phyloP scores from a whole-genome alignment of 768 basidiomycete genomes.

The Trametes punicea region DNA sequence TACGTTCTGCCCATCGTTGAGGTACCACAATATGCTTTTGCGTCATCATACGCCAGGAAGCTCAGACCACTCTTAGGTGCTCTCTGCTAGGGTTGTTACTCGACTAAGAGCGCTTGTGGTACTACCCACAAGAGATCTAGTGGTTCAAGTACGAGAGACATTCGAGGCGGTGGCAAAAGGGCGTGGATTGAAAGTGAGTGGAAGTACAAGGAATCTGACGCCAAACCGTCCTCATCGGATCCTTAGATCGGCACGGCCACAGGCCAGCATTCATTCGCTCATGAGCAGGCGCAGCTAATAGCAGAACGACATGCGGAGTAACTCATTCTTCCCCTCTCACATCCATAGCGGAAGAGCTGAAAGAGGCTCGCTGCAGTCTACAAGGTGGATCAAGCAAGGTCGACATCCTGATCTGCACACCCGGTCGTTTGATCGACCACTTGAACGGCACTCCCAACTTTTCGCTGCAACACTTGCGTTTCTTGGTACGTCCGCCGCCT shows the following conservation, averaged over 20 bases:
- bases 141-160: slow-evolving; percentile 87
- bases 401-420: slow-evolving; percentile 94
- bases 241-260: slow-evolving; percentile 72
- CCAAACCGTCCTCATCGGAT: neutral
- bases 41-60: neutral
- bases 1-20: slow-evolving; percentile 93
- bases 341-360: neutral
- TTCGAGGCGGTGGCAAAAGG: slow-evolving; percentile 84
- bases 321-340: slow-evolving; percentile 18
- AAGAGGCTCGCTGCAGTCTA: slow-evolving; percentile 42
- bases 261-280: slow-evolving; percentile 91
- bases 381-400: slow-evolving; percentile 87
- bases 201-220: neutral
- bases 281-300: slow-evolving; percentile 83
- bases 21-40: too few relatives aligned
- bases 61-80: slow-evolving; percentile 35
- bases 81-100: slow-evolving; percentile 73
- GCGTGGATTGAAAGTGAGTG: slow-evolving; percentile 74
- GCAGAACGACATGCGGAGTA: slow-evolving; percentile 55
- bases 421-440: slow-evolving; percentile 94
- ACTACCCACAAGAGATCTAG: slow-evolving; percentile 91
- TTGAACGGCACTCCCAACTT: slow-evolving; percentile 85
- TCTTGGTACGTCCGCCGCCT: slow-evolving; percentile 81
- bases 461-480: slow-evolving; percentile 91
- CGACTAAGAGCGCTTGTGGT: slow-evolving; percentile 86